Base-by-base conservation (phyloP, 78 protist genomes). In the Andalucia godoyi region DNA sequence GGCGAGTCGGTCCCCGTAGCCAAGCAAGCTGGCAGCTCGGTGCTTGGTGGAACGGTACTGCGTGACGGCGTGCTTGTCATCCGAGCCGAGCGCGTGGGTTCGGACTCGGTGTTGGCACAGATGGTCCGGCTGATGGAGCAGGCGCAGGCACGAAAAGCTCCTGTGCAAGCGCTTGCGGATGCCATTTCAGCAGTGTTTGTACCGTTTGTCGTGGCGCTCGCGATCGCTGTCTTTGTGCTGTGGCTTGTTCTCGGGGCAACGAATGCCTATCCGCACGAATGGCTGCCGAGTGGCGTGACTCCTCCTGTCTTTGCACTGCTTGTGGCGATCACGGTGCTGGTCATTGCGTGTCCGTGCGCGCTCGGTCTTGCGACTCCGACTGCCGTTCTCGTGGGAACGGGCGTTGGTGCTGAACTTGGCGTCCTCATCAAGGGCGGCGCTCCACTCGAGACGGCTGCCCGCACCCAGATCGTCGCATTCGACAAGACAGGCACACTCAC, bases 401-500 rank as follows among this genome's bases (percentile, higher is more conserved):
- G 93, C 52, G 84, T 87, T 46, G 89, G 84, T 12, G 88, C 89
- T 21, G 57, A 40, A 25, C 29, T 23, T 27, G 94, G 94, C 32
- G 51, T 91, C 36, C 80, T 91, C 29, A 80, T 91, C 54, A 89
- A 89, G 62, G 63, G 79, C 47, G 96, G 91, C 7, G 59, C 46
- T 9, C 81, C 77, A 38, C 74, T 91, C 23, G 96, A 91, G 66
- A 42, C 53, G 17, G 85, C 89, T 15, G 60, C 66, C 55, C 39
- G 45, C 47, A 39, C 81, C 32, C 38, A 52, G 8, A 73, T 78
- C 29, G 62, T 87, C 15, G 33, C 70, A 25, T 84, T 91, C 43
- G 96, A 88, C 66, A 91, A 91, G 71, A 91, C 96, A 0, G 96
- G 96, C 18, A 91, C 96, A 4, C 79, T 88, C n/a, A 91, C 96